These are phyloP conservation scores for Cochlearia excelsa DNA, from an alignment of 345 rosid species.

Conservation along the genomic window DNA sequence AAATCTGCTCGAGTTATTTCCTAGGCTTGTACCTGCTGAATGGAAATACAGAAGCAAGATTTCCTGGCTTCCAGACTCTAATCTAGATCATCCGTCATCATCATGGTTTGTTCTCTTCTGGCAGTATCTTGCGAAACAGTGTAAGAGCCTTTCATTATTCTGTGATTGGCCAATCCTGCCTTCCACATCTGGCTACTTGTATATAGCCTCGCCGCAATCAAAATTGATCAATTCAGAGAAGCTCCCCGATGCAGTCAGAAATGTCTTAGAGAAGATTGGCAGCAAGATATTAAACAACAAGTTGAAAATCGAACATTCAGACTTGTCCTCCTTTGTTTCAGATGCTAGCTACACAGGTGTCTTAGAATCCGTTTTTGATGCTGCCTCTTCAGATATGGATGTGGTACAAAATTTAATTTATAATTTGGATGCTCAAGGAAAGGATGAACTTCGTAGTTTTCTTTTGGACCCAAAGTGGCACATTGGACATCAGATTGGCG, in stretches of 20 bases:
- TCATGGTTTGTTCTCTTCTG: conserved; percentile 87
- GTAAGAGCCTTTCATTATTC: conserved; percentile 63
- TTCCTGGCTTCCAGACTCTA: conserved; percentile 63
- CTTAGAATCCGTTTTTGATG: conserved; percentile 66
- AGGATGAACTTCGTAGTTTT: conserved; percentile 69
- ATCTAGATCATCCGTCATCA: conserved; percentile 58
- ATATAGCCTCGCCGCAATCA: conserved; percentile 68
- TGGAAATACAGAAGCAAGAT: conserved; percentile 73
- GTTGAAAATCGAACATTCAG: conserved; percentile 63
- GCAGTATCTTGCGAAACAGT: conserved; percentile 61
- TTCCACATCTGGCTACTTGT: conserved; percentile 67
- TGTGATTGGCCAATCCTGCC: conserved; percentile 96
- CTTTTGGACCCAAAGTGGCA: conserved; percentile 87
- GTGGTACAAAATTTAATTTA: conserved; percentile 35
- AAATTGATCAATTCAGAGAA: conserved; percentile 62
- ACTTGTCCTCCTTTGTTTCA: conserved; percentile 62
- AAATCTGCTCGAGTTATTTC: conserved; percentile 56
- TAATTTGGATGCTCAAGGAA: conserved; percentile 59
- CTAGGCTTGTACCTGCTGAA: conserved; percentile 75
- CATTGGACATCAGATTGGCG: conserved; percentile 48
- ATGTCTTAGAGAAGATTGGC: conserved; percentile 69
- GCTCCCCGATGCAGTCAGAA: conserved; percentile 57
- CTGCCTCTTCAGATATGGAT: conserved; percentile 45
- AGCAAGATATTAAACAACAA: conserved; percentile 67
- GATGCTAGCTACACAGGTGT: conserved; percentile 66